Evolutionary conservation across 2,329 filamentous ascomycete species (phyloP), one percentile per base, ranked within the genome.

Genomic region (Teratosphaeria viscida): DNA sequence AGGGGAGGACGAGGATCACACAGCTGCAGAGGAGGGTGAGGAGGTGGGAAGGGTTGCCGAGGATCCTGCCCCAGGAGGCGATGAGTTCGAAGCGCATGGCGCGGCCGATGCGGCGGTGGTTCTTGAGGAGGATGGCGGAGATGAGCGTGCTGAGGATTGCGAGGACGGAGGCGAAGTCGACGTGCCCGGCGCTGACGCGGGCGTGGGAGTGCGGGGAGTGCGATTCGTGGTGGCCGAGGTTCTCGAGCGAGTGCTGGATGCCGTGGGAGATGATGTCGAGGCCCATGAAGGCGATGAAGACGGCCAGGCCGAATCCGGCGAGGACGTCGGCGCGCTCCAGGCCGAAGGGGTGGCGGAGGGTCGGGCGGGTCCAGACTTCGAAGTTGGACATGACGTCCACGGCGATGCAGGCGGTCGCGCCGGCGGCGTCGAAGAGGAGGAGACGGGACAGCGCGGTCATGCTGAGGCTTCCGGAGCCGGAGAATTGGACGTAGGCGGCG

Each of bases 321-420:
- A 99, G 83, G 5, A 99, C 92, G 74, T 99, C 94, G 60, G 89
- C 89, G 58, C 94, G 85, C 76, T 96, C 90, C 27, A 99, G 82
- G 3, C 87, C 72, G 71, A 99, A 99, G 0, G 94, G 94, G 74
- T 99, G 91, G 27, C 92, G 86, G 67, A 99, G 88, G 65, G 87
- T 95, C 66, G 89, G 92, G 54, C 92, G 84, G 64, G 90, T 90
- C 94, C 94, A 99, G 49, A 97, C 92, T 72, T 99, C 94, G 68
- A 99, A 99, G 73, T 99, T 99, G 57, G 89, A 86, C 55, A 96
- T 83, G 1, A 97, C 89, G 70, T 99, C 94, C 54, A 97, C 92
- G 12, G 85, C 86, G 3, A 96, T 91, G 72, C 92, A 97, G 5
- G 97, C 84, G 55, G 92, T 86, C 4, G 94, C 94, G 37, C 91